Percentiles rank a stretch among this genome's conserved stretches.
Conservation (phyloP, 176 grass and related monocot species). For the Phragmites australis region DNA sequence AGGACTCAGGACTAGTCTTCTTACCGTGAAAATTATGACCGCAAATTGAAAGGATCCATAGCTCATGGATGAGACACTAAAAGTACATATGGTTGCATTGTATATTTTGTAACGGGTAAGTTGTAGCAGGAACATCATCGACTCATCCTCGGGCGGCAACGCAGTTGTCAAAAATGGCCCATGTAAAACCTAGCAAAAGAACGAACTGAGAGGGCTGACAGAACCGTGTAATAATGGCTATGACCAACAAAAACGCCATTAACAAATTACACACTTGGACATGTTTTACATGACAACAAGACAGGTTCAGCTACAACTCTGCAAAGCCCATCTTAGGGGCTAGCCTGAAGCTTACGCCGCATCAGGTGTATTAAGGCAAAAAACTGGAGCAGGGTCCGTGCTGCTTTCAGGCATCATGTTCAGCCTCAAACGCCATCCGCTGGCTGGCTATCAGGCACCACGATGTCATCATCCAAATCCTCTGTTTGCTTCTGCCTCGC, state of each 20-base stretch:
- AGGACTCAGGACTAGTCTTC: not conserved
- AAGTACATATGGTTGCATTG: not conserved
- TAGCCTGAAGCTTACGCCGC: not conserved
- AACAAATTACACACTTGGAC: not conserved
- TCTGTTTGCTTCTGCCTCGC: constrained; percentile 57
- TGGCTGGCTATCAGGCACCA: constrained; percentile 61
- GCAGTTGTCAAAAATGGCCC: not conserved
- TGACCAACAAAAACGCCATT: constrained; percentile 2
- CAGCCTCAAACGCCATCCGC: constrained; percentile 35
- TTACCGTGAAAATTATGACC: not conserved
- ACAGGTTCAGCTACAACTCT: not conserved
- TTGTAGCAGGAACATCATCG: not conserved
- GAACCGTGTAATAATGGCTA: not conserved
- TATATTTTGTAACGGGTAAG: not conserved
- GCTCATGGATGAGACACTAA: not conserved
- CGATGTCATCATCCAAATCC: constrained; percentile 57
- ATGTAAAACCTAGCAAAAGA: not conserved
- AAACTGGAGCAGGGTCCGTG: not conserved
- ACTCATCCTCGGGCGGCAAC: not conserved
- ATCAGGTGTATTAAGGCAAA: not conserved
- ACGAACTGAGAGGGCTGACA: not conserved
- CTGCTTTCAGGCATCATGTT: constrained; percentile 23
- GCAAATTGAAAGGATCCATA: not conserved
- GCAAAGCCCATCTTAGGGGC: not conserved
- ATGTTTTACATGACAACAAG: not conserved